These are phyloP conservation scores for Kickxella alabastrina DNA, from an alignment of 192 early-diverging fungal genomes.

Conservation along the genomic window DNA sequence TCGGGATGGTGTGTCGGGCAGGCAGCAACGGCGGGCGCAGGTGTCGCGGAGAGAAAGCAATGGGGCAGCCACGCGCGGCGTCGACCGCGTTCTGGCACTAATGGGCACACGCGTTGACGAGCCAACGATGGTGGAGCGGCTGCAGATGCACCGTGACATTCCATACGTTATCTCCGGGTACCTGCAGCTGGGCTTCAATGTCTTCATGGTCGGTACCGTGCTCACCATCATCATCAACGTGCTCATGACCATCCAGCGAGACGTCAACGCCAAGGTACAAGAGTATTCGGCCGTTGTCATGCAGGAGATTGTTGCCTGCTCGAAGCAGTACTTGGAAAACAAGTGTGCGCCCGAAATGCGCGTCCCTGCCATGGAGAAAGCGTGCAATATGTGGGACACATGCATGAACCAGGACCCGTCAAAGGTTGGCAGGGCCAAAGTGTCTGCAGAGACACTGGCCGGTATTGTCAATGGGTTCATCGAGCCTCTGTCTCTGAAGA, in stretches of 20 bases:
- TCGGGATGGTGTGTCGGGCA: no score
- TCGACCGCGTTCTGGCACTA: conserved; percentile 34
- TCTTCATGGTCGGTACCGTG: conserved; percentile 56
- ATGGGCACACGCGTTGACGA: conserved; percentile 39
- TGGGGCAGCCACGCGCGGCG: conserved; percentile 21
- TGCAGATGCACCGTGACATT: conserved; percentile 49
- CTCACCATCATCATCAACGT: conserved; percentile 66
- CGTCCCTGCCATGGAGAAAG: conserved; percentile 56
- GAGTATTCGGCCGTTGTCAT: conserved; percentile 60
- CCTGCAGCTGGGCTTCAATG: conserved; percentile 68
- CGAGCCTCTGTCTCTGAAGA: conserved; percentile 82
- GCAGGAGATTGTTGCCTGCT: conserved; percentile 61
- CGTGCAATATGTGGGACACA: conserved; percentile 60
- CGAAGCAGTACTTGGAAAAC: conserved; percentile 59
- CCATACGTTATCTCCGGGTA: conserved; percentile 56
- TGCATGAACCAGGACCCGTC: conserved; percentile 61
- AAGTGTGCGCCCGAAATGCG: conserved; percentile 56
- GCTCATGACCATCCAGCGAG: conserved; percentile 65
- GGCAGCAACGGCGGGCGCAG: conserved; percentile 9
- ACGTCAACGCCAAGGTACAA: conserved; percentile 66
- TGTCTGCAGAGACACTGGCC: conserved; percentile 79
- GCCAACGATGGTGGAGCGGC: conserved; percentile 24
- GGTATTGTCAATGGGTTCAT: conserved; percentile 79
- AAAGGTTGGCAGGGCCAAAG: conserved; percentile 63
- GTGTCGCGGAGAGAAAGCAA: not conserved